These are phyloP conservation scores for Umbelopsis vinacea DNA, from an alignment of 192 early-diverging fungal species.

Conservation along the genomic window DNA sequence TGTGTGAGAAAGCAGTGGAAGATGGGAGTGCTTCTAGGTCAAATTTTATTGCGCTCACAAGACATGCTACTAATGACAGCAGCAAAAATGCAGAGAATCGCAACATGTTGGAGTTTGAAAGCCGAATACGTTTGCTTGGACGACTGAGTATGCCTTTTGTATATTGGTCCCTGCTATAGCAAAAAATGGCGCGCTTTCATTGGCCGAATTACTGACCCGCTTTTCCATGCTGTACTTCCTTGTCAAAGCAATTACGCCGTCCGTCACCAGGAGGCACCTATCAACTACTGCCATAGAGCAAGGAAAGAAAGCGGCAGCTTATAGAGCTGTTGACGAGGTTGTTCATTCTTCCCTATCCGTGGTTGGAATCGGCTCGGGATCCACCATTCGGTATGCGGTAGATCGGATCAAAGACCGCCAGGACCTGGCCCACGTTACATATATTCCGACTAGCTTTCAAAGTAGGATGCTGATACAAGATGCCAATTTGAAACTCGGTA, in stretches of 20 bases:
- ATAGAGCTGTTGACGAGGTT: background rate
- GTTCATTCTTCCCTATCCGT: conserved; percentile 33
- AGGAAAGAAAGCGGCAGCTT: conserved; percentile 11
- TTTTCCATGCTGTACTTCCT: background rate
- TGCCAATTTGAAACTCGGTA: conserved; percentile 73
- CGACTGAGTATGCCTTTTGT: background rate
- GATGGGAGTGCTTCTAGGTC: conserved; percentile 65
- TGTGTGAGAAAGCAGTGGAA: conserved; percentile 34
- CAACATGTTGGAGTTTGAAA: conserved; percentile 14
- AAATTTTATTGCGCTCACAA: conserved; percentile 73
- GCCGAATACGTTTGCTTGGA: background rate
- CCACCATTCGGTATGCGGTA: conserved; percentile 83
- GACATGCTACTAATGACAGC: conserved; percentile 3
- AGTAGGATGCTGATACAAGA: conserved; percentile 79
- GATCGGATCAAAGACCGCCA: conserved; percentile 62
- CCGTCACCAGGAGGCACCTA: background rate
- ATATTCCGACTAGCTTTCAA: conserved; percentile 92
- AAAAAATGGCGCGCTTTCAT: conserved; percentile 19
- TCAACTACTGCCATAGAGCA: background rate
- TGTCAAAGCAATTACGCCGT: background rate
- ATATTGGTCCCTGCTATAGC: background rate
- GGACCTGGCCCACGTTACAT: conserved; percentile 70
- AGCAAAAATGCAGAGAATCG: conserved; percentile 20
- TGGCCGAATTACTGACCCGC: conserved; percentile 8
- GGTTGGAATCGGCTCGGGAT: conserved; percentile 84